A percentile compares a stretch with the other conserved stretches of the same genome.
Conservation (phyloP, 345 rosid species). For the Populus ilicifolia region DNA sequence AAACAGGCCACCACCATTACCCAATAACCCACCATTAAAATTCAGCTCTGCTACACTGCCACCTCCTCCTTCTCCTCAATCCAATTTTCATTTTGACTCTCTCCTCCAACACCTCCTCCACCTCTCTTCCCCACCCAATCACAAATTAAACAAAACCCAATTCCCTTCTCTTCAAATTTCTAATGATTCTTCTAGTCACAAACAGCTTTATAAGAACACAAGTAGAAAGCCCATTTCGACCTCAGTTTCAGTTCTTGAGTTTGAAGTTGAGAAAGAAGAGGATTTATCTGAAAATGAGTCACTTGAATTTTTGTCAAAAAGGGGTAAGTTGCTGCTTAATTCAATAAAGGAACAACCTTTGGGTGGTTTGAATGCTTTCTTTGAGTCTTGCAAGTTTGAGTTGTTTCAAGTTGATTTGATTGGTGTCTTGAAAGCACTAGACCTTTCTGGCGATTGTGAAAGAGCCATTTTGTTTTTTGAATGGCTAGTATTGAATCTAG, state of each 20-base stretch:
- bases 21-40: conserved; percentile 38
- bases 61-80: conserved; percentile 32
- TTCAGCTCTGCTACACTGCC: conserved; percentile 60
- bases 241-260: conserved; percentile 25
- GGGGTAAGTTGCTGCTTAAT: conserved; percentile 43
- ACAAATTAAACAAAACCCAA: conserved; percentile 23
- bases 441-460: conserved; percentile 62
- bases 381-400: conserved; percentile 46
- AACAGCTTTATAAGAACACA: conserved; percentile 21
- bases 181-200: conserved; percentile 18
- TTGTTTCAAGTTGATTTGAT: conserved; percentile 59
- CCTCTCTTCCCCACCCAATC: conserved; percentile 48
- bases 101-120: conserved; percentile 75
- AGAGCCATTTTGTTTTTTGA: conserved; percentile 66
- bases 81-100: conserved; percentile 59
- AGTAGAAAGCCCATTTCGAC: conserved; percentile 23
- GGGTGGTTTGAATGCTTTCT: conserved; percentile 42
- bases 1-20: conserved; percentile 29
- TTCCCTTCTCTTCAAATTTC: conserved; percentile 44
- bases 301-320: conserved; percentile 45
- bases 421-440: conserved; percentile 60
- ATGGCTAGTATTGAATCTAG: conserved; percentile 46
- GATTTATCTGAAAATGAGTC: conserved; percentile 26
- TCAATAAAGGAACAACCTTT: conserved; percentile 54
- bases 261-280: conserved; percentile 27